phyloP scores from a whole-genome alignment of 163 green algal genomes.

The Chloromonas sp. region DNA sequence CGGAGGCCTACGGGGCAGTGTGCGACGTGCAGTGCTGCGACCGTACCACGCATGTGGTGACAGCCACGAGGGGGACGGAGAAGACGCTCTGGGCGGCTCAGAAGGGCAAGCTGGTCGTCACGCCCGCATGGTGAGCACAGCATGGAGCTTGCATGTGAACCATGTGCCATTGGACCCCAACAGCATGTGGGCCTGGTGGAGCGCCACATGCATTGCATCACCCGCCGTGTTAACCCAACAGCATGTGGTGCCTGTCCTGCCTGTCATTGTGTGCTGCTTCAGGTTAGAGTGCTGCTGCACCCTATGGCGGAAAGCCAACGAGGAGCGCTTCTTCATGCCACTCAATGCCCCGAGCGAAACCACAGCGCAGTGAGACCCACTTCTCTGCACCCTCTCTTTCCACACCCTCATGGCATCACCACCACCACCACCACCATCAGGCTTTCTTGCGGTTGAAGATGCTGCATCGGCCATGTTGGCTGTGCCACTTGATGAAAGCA shows the following conservation, averaged over 20 bases:
- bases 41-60: conserved; percentile 54
- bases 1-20: conserved; percentile 54
- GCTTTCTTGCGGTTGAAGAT: too few species aligned
- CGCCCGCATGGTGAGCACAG: conserved; percentile 41
- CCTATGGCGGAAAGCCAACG: conserved; percentile 51
- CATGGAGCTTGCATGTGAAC: too few species aligned
- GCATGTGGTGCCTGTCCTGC: not conserved
- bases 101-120: conserved; percentile 47
- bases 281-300: conserved; percentile 55
- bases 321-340: conserved; percentile 38
- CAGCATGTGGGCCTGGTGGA: not conserved
- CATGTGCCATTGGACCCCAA: too few species aligned
- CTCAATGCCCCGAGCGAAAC: too few species aligned
- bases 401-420: too few species aligned
- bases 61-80: conserved; percentile 45
- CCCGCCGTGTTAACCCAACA: not conserved
- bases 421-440: too few species aligned
- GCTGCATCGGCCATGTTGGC: too few species aligned
- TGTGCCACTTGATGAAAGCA: too few species aligned
- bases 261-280: not conserved
- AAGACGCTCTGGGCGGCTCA: conserved; percentile 55
- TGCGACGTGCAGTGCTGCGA: conserved; percentile 22
- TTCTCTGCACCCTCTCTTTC: too few species aligned
- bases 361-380: too few species aligned
- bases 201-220: not conserved